Evolutionary conservation across 345 rosid genomes (phyloP), one percentile per base, ranked within the genome.

Genomic region (Syzygium aqueum): DNA sequence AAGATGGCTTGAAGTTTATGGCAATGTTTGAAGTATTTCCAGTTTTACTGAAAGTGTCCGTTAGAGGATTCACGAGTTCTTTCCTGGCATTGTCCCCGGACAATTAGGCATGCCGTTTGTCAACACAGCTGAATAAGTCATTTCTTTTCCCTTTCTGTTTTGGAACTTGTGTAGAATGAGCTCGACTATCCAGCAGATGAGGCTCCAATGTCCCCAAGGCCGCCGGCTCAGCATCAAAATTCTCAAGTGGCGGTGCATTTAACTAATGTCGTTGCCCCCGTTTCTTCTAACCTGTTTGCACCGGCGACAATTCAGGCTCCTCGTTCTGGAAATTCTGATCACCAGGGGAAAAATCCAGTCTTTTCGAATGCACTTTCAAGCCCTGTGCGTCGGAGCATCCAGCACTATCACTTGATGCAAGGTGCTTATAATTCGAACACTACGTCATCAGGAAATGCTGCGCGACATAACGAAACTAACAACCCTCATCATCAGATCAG

Each of bases 371-470:
- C 92, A 77, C 94, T 95, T 33, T 94, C 96, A 37, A 94, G 98
- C 88, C 96, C 98, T 4, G 92, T 94, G 86, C 94, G 94, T 28
- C 91, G 94, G 86, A 94, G 95, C 91, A 95, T 94, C 85, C 97
- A 94, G 86, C 91, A 91, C 65, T 93, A 90, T 90, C 92, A 94
- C 88, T 87, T 92, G 89, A 85, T 91, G 40, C 94, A 90, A 85
- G 88, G 88, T 15, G 89, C 90, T 77, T 90, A 88, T 82, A 84
- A 90, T 84, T 63, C 89, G 2, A 91, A 86, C 87, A 90, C 87
- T 52, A 85, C 13, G 5, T 21, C 61, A 78, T 37, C 80, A 19
- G 80, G 80, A 73, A 89, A 86, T 84, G 91, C 88, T 33, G 78
- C 89, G 23, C 89, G 88, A 87, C 88, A 80, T 33, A 51, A 15